Percentiles rank a stretch among this genome's conserved stretches.
Evolutionary conservation across 23 red algal species (phyloP).

Genomic region (Chondrus crispus): DNA sequence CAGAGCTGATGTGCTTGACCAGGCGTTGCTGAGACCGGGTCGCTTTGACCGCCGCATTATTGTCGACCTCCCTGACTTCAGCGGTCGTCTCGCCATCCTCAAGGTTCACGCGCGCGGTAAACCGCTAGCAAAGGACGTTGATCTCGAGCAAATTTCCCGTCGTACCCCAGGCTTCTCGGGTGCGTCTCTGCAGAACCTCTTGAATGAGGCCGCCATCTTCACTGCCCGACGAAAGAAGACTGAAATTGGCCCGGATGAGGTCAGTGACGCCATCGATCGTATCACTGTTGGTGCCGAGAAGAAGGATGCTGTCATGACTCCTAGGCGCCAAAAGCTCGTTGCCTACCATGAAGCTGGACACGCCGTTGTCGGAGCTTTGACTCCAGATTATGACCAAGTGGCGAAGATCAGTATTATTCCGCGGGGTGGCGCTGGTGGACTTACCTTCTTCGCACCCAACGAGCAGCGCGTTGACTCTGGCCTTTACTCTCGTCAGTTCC

Average conservation of each 20-base stretch:
- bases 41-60: constrained; percentile 95
- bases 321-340: constrained; percentile 87
- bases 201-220: constrained; percentile 99
- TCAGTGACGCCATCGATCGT: constrained; percentile 90
- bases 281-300: constrained; percentile 96
- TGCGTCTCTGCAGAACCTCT: constrained; percentile 87
- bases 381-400: constrained; percentile 95
- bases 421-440: constrained; percentile 90
- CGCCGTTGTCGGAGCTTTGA: constrained; percentile 92
- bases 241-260: constrained; percentile 90
- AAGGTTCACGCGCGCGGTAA: constrained; percentile 94
- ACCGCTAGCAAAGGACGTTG: constrained; percentile 91
- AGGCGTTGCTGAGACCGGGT: constrained; percentile 92
- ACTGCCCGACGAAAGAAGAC: constrained; percentile 87
- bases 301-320: constrained; percentile 85
- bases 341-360: constrained; percentile 99
- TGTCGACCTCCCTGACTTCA: constrained; percentile 95
- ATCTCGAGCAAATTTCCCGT: constrained; percentile 89
- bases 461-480: constrained; percentile 91
- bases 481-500: constrained; percentile 90
- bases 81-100: constrained; percentile 77
- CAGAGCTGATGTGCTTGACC: constrained; percentile 92
- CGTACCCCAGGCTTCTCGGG: constrained; percentile 97
- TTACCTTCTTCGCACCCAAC: constrained; percentile 98
- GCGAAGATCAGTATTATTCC: constrained; percentile 98